These are phyloP conservation scores for Oryza rufipogon DNA, from an alignment of 176 grass and related monocot genomes.

Conservation along the genomic window DNA sequence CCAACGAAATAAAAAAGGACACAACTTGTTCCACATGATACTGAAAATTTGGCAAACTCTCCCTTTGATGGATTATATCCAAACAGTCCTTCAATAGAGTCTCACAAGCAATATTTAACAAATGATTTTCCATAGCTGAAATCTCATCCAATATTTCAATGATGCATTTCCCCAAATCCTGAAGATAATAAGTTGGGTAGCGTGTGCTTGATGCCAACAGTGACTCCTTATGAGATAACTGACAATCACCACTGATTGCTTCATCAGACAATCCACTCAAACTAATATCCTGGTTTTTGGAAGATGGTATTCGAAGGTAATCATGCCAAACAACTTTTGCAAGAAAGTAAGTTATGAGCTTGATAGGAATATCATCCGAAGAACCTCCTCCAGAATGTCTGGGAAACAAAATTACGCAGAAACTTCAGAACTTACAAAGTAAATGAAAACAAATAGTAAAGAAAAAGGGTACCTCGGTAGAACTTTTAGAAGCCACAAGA, in stretches of 20 bases:
- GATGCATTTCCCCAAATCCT: slow-evolving; percentile 72
- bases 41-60: slow-evolving; percentile 60
- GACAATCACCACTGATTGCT: slow-evolving; percentile 35
- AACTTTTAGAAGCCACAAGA: slow-evolving; percentile 75
- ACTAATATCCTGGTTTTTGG: slow-evolving; percentile 36
- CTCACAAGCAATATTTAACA: slow-evolving; percentile 68
- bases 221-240: slow-evolving; percentile 49
- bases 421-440: not conserved
- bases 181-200: slow-evolving; percentile 64
- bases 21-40: slow-evolving; percentile 59
- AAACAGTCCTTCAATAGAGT: slow-evolving; percentile 63
- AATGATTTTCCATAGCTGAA: slow-evolving; percentile 44
- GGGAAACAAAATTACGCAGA: slow-evolving; percentile 14
- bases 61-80: slow-evolving; percentile 69
- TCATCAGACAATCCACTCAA: slow-evolving; percentile 27
- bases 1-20: slow-evolving; percentile 71
- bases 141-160: slow-evolving; percentile 72
- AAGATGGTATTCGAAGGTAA: slow-evolving; percentile 55
- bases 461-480: slow-evolving; percentile 69
- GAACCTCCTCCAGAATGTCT: slow-evolving; percentile 63
- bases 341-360: slow-evolving; percentile 63
- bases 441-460: slow-evolving; percentile 42
- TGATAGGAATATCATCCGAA: slow-evolving; percentile 47
- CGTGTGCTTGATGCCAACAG: slow-evolving; percentile 22
- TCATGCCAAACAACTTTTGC: slow-evolving; percentile 72